Evolutionary conservation across 176 grass and related monocot species (phyloP).

Genomic region (Tuctoria greenei): DNA sequence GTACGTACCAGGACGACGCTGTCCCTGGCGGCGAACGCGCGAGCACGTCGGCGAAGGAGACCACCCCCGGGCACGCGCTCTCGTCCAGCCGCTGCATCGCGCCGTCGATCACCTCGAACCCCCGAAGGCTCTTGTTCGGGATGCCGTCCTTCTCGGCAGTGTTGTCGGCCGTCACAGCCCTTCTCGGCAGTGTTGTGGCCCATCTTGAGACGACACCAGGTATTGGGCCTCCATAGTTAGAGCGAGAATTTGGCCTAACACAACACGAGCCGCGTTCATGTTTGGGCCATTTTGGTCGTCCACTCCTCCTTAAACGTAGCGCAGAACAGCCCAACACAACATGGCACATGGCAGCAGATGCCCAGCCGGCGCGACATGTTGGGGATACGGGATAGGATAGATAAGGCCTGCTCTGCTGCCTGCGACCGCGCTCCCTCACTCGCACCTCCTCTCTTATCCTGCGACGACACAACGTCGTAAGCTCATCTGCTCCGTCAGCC

Average conservation of each 20-base stretch:
- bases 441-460: neutral
- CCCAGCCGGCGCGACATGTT: too few relatives aligned
- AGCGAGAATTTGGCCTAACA: too few relatives aligned
- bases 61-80: constrained; percentile 39
- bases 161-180: constrained; percentile 58
- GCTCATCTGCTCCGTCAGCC: neutral
- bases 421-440: neutral
- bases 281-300: neutral
- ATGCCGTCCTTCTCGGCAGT: constrained; percentile 62
- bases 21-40: constrained; percentile 68
- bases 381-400: constrained; percentile 32
- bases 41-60: constrained; percentile 75
- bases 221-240: too few relatives aligned
- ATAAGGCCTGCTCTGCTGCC: neutral
- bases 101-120: constrained; percentile 54
- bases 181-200: too few relatives aligned
- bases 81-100: constrained; percentile 56
- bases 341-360: too few relatives aligned
- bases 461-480: neutral
- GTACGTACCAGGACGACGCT: constrained; percentile 53
- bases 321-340: too few relatives aligned
- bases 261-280: too few relatives aligned
- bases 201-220: too few relatives aligned
- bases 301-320: too few relatives aligned
- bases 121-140: constrained; percentile 53